phyloP scores from a whole-genome alignment of 169 alveolate species.

The Neospora caninum region DNA sequence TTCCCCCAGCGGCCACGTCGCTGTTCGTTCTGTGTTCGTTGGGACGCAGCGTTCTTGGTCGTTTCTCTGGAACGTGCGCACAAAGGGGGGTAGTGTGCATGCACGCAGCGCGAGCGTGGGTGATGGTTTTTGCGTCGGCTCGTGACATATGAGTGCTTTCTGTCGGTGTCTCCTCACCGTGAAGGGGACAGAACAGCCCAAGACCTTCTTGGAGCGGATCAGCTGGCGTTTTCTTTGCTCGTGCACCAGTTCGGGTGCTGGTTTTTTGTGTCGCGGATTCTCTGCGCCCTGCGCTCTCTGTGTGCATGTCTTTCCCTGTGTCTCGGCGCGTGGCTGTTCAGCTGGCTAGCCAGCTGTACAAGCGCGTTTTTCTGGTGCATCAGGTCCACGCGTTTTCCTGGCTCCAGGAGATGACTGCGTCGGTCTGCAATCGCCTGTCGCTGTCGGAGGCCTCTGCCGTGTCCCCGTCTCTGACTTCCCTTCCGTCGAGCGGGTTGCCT shows the following conservation, averaged over 20 bases:
- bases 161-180: too few species aligned
- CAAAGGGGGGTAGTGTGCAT: too few species aligned
- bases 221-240: not conserved
- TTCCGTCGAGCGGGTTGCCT: not conserved
- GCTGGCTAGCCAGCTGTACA: constrained; percentile 24
- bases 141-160: too few species aligned
- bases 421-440: not conserved
- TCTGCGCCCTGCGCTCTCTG: not conserved
- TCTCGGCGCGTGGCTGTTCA: not conserved
- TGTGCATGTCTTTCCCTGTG: not conserved
- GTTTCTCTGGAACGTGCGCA: too few species aligned
- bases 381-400: not conserved
- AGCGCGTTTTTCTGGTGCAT: constrained; percentile 1
- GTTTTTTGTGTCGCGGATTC: not conserved
- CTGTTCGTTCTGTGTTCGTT: too few species aligned
- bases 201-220: too few species aligned
- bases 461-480: not conserved
- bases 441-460: not conserved
- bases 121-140: not conserved
- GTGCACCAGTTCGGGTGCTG: not conserved
- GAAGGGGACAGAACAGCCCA: too few species aligned
- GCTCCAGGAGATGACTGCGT: not conserved
- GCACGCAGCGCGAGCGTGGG: not conserved
- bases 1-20: too few species aligned
- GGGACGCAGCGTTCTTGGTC: too few species aligned